Base-by-base conservation (phyloP, 768 basidiomycete genomes). In the Erythrobasidium yunnanense region DNA sequence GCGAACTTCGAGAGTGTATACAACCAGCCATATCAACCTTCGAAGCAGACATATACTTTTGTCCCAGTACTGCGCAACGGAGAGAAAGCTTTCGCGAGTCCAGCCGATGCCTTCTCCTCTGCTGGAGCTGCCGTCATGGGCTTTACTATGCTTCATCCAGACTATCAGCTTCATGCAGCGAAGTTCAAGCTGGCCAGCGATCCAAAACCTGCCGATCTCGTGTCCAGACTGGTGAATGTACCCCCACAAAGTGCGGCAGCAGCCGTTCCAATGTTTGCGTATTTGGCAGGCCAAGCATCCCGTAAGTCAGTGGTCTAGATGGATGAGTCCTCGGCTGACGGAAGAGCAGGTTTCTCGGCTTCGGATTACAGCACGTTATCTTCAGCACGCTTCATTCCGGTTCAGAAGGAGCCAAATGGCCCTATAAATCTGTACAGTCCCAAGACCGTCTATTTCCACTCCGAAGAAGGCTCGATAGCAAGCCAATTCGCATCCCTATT, bases 401-500 rank as follows among this genome's bases (percentile, higher is more conserved):
- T 56, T 20, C 53, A 55, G 38, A 15, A 25, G 22, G 17, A 32
- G 17, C 32, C 15, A n/a, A 54, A 42, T 13, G 50, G 46, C 18
- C 33, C 30, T n/a, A 32, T 33, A 20, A 53, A 33, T 25, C 29
- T 55, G 8, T 32, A 30, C 17, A 20, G 49, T n/a, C 66, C 66
- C 4, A 29, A 29, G 2, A 25, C 30, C 7, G 52, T 53, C 4
- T 68, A 51, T 30, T 66, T 68, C 57, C 27, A 18, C 17, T 11
- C 35, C n/a, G 42, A 20, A 18, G 47, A 57, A 18, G 34, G 29
- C 15, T 47, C 45, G 8, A 30, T 66, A 17, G 33, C 67, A 5
- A 66, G 81, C 25, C 79, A 81, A 34, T 83, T 90, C 42, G 86
- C 88, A 72, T 85, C 86, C 69, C 77, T 93, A 1, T 95, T 96